These are phyloP conservation scores for Curvularia spicifera DNA, from an alignment of 2,329 filamentous ascomycete genomes.

Conservation along the genomic window DNA sequence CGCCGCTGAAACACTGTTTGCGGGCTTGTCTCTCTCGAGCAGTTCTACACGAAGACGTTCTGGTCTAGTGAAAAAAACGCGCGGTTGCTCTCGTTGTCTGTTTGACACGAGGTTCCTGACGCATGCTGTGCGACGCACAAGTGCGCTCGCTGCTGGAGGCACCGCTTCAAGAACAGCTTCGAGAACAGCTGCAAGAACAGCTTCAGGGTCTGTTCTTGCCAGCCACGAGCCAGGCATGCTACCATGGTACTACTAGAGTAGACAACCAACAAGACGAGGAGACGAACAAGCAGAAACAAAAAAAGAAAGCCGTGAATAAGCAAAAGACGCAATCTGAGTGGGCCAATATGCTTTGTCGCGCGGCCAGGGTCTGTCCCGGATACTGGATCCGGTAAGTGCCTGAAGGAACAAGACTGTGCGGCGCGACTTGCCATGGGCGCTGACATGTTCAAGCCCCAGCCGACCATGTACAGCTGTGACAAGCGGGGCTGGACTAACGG, in stretches of 20 bases:
- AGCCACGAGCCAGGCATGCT: neutral
- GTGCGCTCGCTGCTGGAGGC: too few relatives aligned
- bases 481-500: neutral
- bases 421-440: neutral
- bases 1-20: slow-evolving; percentile 1
- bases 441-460: neutral
- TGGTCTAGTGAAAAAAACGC: neutral
- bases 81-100: neutral
- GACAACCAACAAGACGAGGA: neutral
- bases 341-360: neutral
- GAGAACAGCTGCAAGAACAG: neutral
- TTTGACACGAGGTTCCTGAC: neutral
- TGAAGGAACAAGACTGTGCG: too few relatives aligned
- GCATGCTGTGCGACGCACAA: too few relatives aligned
- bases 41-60: neutral
- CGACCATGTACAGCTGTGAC: neutral
- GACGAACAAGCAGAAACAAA: neutral
- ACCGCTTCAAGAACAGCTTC: too few relatives aligned
- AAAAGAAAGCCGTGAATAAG: neutral
- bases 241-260: too few relatives aligned
- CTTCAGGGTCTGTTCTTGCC: neutral
- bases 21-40: neutral
- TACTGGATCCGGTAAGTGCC: too few relatives aligned
- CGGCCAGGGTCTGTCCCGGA: neutral
- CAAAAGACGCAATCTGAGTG: neutral